phyloP scores from a whole-genome alignment of 1,284 basidiomycete species.

The Trametes versicolor region DNA sequence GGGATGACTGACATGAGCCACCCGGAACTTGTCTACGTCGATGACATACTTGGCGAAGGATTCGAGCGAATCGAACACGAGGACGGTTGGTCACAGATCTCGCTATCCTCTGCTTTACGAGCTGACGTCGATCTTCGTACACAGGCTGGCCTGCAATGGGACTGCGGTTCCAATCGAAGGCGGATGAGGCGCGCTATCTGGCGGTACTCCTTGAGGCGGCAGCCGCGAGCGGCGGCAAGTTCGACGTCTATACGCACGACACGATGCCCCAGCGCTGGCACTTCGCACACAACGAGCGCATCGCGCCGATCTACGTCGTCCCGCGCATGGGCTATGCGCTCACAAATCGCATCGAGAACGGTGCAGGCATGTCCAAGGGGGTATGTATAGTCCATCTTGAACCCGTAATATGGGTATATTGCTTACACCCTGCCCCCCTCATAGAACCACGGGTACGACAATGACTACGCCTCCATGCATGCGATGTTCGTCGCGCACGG shows the following conservation, averaged over 20 bases:
- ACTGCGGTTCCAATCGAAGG: constrained; percentile 71
- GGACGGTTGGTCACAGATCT: constrained; percentile 68
- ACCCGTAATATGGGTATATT: constrained; percentile 3
- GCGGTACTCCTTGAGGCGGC: constrained; percentile 62
- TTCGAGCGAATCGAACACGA: constrained; percentile 70
- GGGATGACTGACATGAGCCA: constrained; percentile 91
- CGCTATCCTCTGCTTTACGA: background rate
- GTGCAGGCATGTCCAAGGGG: constrained; percentile 76
- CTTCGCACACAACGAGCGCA: constrained; percentile 75
- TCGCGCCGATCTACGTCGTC: constrained; percentile 89
- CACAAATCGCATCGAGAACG: constrained; percentile 69
- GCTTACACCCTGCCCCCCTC: background rate
- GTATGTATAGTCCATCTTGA: constrained; percentile 55
- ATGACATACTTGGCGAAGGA: constrained; percentile 85
- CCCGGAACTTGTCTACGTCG: constrained; percentile 80
- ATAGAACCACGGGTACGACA: constrained; percentile 89
- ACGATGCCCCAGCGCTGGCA: constrained; percentile 87
- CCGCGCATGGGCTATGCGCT: constrained; percentile 82
- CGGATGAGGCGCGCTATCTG: constrained; percentile 67
- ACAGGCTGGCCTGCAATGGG: constrained; percentile 88
- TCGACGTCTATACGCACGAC: constrained; percentile 81
- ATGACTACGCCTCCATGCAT: constrained; percentile 79
- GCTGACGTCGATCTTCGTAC: background rate
- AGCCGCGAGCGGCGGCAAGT: constrained; percentile 63
- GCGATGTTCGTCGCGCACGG: constrained; percentile 93